Evolutionary conservation across 2,329 filamentous ascomycete species (phyloP), one percentile per base, ranked within the genome.

Genomic region (Aureobasidium sp.): DNA sequence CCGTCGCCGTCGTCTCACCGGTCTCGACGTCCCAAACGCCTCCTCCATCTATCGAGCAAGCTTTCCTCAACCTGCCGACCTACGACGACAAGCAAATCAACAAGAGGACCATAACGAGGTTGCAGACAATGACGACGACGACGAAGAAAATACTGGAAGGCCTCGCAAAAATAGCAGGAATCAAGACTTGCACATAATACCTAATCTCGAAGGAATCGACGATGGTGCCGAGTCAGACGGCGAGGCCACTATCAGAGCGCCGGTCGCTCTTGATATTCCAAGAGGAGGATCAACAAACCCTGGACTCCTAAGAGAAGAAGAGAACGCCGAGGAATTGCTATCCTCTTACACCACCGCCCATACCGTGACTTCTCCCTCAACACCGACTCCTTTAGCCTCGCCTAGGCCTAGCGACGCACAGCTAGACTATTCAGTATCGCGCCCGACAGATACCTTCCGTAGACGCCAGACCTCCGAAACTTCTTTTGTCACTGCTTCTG

Each of bases 41-140:
- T 72, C 73, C 11, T 73, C 72, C 27, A 64, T 71, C 34, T 75
- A 73, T 64, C 68, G 70, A 48, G 71, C 71, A 50, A 78, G 75
- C 67, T 78, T 78, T 59, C 75, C 74, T 21, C 76, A 76, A 63
- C 76, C 76, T 7, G 70, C 72, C 7, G 69, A 74, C 37, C 55
- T 61, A 29, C 11, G 16, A 21, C 61, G 65, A 39, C 41, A 50
- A 36, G 62, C 29, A 9, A 61, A 58, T 13, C 63, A 36, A 16
- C 59, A 63, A 9, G 42, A 48, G n/a, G 61, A 60, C 39, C 63
- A 72, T 9, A 66, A 71, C 4, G 70, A 65, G 9, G 32, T 3
- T 11, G 32, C 32, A 34, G 72, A 70, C 5, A 64, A 66, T 27
- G 69, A 72, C 0, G 63, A 63, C 16, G 68, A 68, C 30, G 67